A percentile compares a stretch with the other conserved stretches of the same genome.
phyloP scores from a whole-genome alignment of 2,329 filamentous ascomycete species.

The Cladosporium sphaerospermum region DNA sequence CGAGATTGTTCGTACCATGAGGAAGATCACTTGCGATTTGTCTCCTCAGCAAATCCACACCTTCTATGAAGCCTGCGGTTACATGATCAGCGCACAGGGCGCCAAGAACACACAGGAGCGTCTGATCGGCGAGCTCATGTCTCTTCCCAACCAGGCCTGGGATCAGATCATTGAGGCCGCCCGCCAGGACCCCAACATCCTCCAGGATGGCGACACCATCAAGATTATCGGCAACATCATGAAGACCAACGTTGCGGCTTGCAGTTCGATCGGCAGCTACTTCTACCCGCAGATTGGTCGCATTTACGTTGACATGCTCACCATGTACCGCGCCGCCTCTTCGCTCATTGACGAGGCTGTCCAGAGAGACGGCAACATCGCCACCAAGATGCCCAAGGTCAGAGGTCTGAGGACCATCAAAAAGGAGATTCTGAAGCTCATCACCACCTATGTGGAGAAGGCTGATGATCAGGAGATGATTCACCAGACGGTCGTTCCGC shows the following conservation, averaged over 20 bases:
- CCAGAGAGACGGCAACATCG: conserved; percentile 77
- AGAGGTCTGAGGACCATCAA: conserved; percentile 95
- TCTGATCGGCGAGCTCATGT: conserved; percentile 86
- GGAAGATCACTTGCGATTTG: conserved; percentile 91
- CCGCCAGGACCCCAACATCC: conserved; percentile 73
- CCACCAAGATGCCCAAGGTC: conserved; percentile 95
- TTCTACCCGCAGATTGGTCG: conserved; percentile 97
- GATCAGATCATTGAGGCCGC: conserved; percentile 88
- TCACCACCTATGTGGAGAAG: conserved; percentile 97
- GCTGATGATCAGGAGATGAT: conserved; percentile 93
- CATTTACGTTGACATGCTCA: conserved; percentile 97
- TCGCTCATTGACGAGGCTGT: conserved; percentile 92
- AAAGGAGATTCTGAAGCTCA: conserved; percentile 97
- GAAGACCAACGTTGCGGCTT: conserved; percentile 99
- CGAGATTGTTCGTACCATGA: conserved; percentile 92
- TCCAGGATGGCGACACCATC: conserved; percentile 92
- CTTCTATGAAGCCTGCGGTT: conserved; percentile 97
- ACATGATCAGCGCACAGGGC: conserved; percentile 97
- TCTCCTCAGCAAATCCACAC: conserved; percentile 97
- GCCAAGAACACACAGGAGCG: conserved; percentile 92
- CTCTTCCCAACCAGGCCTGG: conserved; percentile 88
- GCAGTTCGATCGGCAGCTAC: conserved; percentile 90
- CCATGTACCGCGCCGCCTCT: conserved; percentile 98
- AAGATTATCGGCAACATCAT: conserved; percentile 99
- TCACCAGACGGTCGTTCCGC: conserved; percentile 89